Evolutionary conservation across 257 asterid genomes (phyloP).

Genomic region (Lantana camara): DNA sequence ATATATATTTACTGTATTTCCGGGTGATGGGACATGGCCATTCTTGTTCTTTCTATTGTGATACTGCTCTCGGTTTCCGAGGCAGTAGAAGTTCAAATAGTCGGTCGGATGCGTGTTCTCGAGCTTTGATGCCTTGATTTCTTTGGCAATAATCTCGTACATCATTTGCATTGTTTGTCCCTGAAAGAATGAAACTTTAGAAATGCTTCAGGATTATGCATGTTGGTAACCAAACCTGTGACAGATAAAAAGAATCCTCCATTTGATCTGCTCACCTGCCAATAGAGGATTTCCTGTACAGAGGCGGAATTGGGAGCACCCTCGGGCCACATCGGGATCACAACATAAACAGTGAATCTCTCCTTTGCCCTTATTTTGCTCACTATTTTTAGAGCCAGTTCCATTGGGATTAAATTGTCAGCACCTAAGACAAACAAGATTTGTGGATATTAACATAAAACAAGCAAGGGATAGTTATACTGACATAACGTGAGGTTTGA

Average conservation of each 20-base stretch:
- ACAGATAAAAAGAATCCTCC: too few relatives aligned
- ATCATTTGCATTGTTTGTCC: slow-evolving; percentile 73
- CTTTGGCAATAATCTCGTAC: slow-evolving; percentile 54
- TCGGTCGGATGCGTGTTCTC: slow-evolving; percentile 51
- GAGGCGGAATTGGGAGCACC: slow-evolving; percentile 51
- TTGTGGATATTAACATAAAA: slow-evolving; percentile 16
- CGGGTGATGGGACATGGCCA: slow-evolving; percentile 29
- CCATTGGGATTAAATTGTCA: slow-evolving; percentile 57
- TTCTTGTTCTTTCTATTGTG: slow-evolving; percentile 24
- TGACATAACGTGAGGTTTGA: too few relatives aligned
- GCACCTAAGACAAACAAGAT: slow-evolving; percentile 44
- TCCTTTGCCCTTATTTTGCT: slow-evolving; percentile 50
- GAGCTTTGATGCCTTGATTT: slow-evolving; percentile 36
- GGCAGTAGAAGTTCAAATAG: slow-evolving; percentile 62
- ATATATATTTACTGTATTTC: slow-evolving; percentile 46
- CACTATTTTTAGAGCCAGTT: slow-evolving; percentile 49
- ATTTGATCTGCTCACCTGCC: slow-evolving; percentile 47
- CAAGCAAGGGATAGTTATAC: too few relatives aligned
- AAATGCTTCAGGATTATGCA: background rate
- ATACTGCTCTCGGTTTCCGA: slow-evolving; percentile 55
- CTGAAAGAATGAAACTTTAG: slow-evolving; percentile 37
- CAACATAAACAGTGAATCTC: slow-evolving; percentile 51
- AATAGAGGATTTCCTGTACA: slow-evolving; percentile 57
- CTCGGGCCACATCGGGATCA: slow-evolving; percentile 72
- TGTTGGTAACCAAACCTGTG: too few relatives aligned